Conservation (phyloP, 2,329 filamentous ascomycete species). For the Fusarium mangiferae region DNA sequence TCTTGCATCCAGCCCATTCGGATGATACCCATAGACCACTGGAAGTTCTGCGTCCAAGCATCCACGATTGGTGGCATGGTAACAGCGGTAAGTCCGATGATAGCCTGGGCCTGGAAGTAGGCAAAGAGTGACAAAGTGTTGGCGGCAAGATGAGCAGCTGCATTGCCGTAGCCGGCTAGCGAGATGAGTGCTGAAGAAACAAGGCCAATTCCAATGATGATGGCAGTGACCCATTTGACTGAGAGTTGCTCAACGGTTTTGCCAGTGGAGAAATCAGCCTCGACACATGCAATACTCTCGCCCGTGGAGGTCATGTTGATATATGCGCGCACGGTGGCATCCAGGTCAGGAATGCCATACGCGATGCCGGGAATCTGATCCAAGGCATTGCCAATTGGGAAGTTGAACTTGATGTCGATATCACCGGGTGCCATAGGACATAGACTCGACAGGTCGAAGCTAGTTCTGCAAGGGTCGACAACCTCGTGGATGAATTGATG, state of each 20-base stretch:
- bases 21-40: constrained; percentile 98
- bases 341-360: constrained; percentile 89
- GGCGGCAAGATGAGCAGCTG: constrained; percentile 91
- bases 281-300: constrained; percentile 81
- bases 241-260: constrained; percentile 90
- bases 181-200: constrained; percentile 88
- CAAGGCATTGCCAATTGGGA: constrained; percentile 69
- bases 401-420: constrained; percentile 77
- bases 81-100: constrained; percentile 85
- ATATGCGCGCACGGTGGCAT: constrained; percentile 83
- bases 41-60: constrained; percentile 96
- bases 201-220: constrained; percentile 86
- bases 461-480: constrained; percentile 78
- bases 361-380: constrained; percentile 80
- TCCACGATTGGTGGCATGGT: constrained; percentile 86
- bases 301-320: constrained; percentile 75
- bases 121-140: constrained; percentile 91
- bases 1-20: constrained; percentile 83
- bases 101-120: constrained; percentile 94
- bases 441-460: constrained; percentile 70
- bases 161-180: constrained; percentile 90
- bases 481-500: constrained; percentile 73
- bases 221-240: constrained; percentile 88
- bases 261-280: constrained; percentile 87
- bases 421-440: constrained; percentile 91